Evolutionary conservation across 495 filamentous ascomycete species (phyloP), one percentile per base, ranked within the genome.

Genomic region (Polyplosphaeria fusca): DNA sequence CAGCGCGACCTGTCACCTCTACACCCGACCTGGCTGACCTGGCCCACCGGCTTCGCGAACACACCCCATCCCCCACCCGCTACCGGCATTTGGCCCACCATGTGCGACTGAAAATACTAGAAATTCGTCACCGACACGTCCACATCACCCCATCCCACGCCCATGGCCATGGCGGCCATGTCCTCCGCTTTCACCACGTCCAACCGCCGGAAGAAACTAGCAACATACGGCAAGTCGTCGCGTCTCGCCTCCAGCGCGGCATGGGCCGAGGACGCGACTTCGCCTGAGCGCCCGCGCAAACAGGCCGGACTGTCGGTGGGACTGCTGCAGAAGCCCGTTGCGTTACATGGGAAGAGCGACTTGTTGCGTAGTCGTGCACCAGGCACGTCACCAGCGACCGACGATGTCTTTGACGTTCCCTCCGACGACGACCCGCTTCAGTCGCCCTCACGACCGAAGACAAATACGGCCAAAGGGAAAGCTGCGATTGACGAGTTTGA

Each of bases 401-500:
- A 13, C 18, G 46, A 46, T 24, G 26, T 67, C 22, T 64, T 67
- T 39, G 64, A 67, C 35, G 44, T 76, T 16, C 72, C 73, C 9
- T 75, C 74, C 40, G 68, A 71, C 24, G 73, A 76, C 14, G 73
- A 73, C 37, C 38, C 35, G 24, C 19, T 32, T 12, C n/a, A 38
- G 14, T 28, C 40, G 22, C 25, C 39, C 2, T 18, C 30, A 35
- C 40, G 18, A 7, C 18, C 30, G 48, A 55, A 50, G 50, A 52
- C 45, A 38, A 11, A 25, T 18, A 16, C 53, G 3, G 2, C 41
- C 28, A 38, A 41, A 22, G 16, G 14, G 16, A 32, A 26, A 1
- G 22, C 42, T 19, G 44, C 51, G 22, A 24, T 32, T 13, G 59
- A 55, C 40, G 55, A 54, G 1, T 70, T 72, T 37, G 68, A 70